Percentiles rank a stretch among this genome's conserved stretches.
Conservation (phyloP, 352 stramenopile genomes). For the Pythium rishiriense region DNA sequence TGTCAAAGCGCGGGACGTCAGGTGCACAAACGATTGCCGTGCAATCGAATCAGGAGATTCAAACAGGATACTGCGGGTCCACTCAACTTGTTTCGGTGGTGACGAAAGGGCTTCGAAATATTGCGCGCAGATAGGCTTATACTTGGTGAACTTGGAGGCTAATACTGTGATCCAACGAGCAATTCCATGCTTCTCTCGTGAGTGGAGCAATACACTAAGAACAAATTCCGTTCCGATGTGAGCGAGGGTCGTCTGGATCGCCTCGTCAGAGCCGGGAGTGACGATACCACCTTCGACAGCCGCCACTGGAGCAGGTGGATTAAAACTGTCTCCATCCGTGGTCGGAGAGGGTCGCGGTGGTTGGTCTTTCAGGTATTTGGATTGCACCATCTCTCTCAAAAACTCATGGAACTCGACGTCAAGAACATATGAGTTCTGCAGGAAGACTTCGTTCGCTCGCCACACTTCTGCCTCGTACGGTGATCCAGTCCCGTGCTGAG, state of each 20-base stretch:
- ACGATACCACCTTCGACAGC: constrained; percentile 3
- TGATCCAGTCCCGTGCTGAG: constrained; percentile 36
- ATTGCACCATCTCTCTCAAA: constrained; percentile 87
- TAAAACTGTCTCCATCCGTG: constrained; percentile 9
- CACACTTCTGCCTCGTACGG: constrained; percentile 92
- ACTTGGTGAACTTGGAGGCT: constrained; percentile 66
- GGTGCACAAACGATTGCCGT: constrained; percentile 84
- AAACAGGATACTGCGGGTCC: constrained; percentile 73
- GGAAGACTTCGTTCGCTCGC: constrained; percentile 93
- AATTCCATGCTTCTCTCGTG: constrained; percentile 85
- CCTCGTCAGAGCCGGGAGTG: constrained; percentile 36
- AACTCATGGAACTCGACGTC: constrained; percentile 96
- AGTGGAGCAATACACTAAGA: constrained; percentile 87
- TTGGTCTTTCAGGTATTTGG: constrained; percentile 73
- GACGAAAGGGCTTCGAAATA: constrained; percentile 68
- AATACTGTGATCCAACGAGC: constrained; percentile 81
- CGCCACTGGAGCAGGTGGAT: constrained; percentile 25
- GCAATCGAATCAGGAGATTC: constrained; percentile 86
- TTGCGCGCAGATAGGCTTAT: constrained; percentile 65
- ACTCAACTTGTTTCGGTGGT: constrained; percentile 54
- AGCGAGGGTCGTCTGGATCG: constrained; percentile 67
- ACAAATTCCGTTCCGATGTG: constrained; percentile 88
- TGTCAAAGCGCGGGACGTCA: constrained; percentile 71
- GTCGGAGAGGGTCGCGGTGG: constrained; percentile 20
- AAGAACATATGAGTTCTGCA: constrained; percentile 95